phyloP scores from a whole-genome alignment of 1,139 yeast genomes.

The Debaryomyces sp. region DNA sequence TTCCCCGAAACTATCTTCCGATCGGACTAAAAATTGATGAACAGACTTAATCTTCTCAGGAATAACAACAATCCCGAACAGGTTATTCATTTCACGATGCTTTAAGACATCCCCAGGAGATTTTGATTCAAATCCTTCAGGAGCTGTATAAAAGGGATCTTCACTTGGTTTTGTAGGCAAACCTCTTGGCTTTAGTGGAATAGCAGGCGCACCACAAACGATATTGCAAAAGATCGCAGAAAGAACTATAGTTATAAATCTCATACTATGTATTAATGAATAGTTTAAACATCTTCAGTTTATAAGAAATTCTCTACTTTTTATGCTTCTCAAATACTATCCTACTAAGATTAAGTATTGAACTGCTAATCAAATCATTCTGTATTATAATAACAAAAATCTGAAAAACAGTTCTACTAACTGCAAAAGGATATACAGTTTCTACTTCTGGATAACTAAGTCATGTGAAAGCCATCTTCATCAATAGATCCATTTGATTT shows the following conservation, averaged over 20 bases:
- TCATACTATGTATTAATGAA: not conserved
- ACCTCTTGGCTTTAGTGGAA: not conserved
- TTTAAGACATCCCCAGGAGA: slow-evolving; percentile 30
- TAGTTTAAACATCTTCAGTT: not conserved
- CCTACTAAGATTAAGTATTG: not conserved
- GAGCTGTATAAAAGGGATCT: slow-evolving; percentile 33
- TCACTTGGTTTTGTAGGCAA: slow-evolving; percentile 16
- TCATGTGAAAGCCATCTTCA: not conserved
- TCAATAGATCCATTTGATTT: no score
- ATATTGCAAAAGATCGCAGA: not conserved
- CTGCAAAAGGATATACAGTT: not conserved
- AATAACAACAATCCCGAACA: slow-evolving; percentile 17
- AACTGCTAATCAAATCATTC: not conserved
- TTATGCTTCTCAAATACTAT: not conserved
- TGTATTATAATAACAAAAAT: not conserved
- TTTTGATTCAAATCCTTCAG: slow-evolving; percentile 25
- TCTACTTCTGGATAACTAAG: not conserved
- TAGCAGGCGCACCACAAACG: not conserved
- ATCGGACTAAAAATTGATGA: slow-evolving; percentile 37
- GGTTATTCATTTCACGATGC: slow-evolving; percentile 25
- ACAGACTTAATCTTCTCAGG: slow-evolving; percentile 19
- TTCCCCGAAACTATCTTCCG: slow-evolving; percentile 32
- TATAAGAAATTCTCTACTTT: not conserved
- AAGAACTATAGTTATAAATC: not conserved
- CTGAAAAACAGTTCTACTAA: not conserved